Percentiles rank a stretch among this genome's conserved stretches.
Evolutionary conservation across 2,329 filamentous ascomycete genomes (phyloP).

Genomic region (Knoxdaviesia capensis): DNA sequence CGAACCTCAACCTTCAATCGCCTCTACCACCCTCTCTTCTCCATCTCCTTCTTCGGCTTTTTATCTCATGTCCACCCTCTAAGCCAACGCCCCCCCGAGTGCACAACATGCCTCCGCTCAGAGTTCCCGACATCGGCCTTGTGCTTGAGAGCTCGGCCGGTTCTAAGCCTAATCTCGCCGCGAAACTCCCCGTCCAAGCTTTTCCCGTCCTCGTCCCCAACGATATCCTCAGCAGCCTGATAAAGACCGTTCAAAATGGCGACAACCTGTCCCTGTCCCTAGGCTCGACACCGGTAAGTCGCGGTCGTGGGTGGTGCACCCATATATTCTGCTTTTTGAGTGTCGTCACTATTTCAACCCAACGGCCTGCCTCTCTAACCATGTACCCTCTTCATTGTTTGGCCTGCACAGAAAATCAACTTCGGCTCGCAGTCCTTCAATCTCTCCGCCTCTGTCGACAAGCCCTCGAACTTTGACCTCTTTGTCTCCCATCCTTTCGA

Average conservation of each 20-base stretch:
- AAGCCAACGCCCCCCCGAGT: constrained; percentile 25
- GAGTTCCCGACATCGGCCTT: constrained; percentile 36
- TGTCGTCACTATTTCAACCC: neutral
- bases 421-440: constrained; percentile 30
- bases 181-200: constrained; percentile 28
- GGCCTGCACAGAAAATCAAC: constrained; percentile 35
- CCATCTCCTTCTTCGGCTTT: neutral
- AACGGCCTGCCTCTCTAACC: neutral
- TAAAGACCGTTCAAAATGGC: constrained; percentile 35
- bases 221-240: constrained; percentile 39
- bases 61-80: neutral
- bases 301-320: constrained; percentile 1
- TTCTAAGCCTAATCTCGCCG: constrained; percentile 13
- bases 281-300: constrained; percentile 38
- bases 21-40: neutral
- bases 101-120: constrained; percentile 25
- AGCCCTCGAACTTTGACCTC: constrained; percentile 32
- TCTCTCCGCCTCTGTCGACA: constrained; percentile 22
- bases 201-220: constrained; percentile 38
- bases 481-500: constrained; percentile 32
- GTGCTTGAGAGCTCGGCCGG: constrained; percentile 29
- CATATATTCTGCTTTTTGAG: constrained; percentile 4
- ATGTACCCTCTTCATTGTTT: constrained; percentile 3
- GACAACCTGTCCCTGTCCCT: constrained; percentile 35
- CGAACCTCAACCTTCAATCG: neutral